These are phyloP conservation scores for Dictyostelium discoideum DNA, from an alignment of 78 protist genomes.

Conservation along the genomic window DNA sequence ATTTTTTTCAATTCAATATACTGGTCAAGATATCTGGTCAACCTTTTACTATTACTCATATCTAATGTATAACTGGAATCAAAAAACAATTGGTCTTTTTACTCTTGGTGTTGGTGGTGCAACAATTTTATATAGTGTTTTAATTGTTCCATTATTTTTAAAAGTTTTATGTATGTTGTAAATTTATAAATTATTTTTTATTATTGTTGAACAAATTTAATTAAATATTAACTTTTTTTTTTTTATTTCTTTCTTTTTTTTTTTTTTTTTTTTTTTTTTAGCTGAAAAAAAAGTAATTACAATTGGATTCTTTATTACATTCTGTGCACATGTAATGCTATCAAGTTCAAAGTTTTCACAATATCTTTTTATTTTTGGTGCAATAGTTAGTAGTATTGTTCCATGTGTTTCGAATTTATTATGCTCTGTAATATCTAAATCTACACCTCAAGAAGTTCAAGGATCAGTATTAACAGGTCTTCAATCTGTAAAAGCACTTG, in stretches of 20 bases:
- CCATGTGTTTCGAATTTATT: background rate
- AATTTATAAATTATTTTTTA: no score
- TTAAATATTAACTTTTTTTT: background rate
- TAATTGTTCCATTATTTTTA: background rate
- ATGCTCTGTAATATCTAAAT: background rate
- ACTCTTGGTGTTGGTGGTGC: background rate
- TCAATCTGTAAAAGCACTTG: background rate
- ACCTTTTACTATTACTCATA: background rate
- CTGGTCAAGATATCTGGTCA: conserved; percentile 10
- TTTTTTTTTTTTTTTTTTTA: background rate
- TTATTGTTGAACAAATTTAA: no score
- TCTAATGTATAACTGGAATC: background rate
- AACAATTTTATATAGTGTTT: background rate
- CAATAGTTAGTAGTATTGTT: background rate
- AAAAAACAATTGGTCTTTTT: background rate
- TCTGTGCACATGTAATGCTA: background rate
- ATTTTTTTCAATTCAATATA: background rate
- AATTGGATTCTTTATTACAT: background rate
- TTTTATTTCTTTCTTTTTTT: background rate
- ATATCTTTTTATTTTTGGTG: background rate
- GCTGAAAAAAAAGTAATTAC: background rate
- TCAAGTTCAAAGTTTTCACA: background rate
- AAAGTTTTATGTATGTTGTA: background rate
- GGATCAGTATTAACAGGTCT: background rate
- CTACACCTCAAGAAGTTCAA: background rate